Conservation (phyloP, 352 stramenopile genomes). For the Sclerospora graminicola region DNA sequence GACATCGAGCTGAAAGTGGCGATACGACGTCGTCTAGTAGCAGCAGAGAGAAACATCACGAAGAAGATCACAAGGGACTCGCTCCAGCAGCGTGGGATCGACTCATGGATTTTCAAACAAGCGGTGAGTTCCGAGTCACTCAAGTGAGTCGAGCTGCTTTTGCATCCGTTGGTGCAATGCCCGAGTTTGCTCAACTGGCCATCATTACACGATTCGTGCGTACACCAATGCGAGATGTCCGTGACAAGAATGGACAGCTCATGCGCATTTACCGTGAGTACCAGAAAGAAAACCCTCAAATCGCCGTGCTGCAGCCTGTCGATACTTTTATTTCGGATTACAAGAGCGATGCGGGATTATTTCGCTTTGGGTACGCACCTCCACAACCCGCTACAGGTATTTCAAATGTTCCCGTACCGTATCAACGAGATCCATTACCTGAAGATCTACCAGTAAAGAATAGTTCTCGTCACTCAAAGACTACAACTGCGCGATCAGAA, state of each 20-base stretch:
- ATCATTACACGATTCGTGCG: slow-evolving; percentile 64
- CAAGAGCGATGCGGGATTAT: slow-evolving; percentile 38
- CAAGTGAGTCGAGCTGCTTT: slow-evolving; percentile 70
- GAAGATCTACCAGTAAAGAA: slow-evolving; percentile 8
- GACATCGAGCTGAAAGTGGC: slow-evolving; percentile 15
- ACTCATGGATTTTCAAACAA: slow-evolving; percentile 63
- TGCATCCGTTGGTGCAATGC: slow-evolving; percentile 47
- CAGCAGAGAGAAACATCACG: slow-evolving; percentile 11
- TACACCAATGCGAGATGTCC: slow-evolving; percentile 44
- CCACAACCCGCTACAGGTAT: slow-evolving; percentile 45
- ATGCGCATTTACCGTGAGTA: slow-evolving; percentile 69
- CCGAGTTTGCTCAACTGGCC: slow-evolving; percentile 64
- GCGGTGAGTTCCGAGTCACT: slow-evolving; percentile 44
- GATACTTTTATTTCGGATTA: slow-evolving; percentile 34
- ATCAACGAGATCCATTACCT: slow-evolving; percentile 26
- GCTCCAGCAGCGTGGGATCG: slow-evolving; percentile 58
- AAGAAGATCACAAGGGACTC: slow-evolving; percentile 45
- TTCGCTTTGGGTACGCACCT: slow-evolving; percentile 61
- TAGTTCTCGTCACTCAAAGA: slow-evolving; percentile 11
- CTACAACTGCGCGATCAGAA: slow-evolving; percentile 2
- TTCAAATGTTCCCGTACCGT: slow-evolving; percentile 38
- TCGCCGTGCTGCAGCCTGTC: slow-evolving; percentile 38
- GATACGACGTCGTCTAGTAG: slow-evolving; percentile 14
- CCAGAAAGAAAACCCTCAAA: slow-evolving; percentile 55
- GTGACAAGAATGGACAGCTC: slow-evolving; percentile 72